Conservation (phyloP, 1,284 basidiomycete genomes). For the Earliella scabrosa region DNA sequence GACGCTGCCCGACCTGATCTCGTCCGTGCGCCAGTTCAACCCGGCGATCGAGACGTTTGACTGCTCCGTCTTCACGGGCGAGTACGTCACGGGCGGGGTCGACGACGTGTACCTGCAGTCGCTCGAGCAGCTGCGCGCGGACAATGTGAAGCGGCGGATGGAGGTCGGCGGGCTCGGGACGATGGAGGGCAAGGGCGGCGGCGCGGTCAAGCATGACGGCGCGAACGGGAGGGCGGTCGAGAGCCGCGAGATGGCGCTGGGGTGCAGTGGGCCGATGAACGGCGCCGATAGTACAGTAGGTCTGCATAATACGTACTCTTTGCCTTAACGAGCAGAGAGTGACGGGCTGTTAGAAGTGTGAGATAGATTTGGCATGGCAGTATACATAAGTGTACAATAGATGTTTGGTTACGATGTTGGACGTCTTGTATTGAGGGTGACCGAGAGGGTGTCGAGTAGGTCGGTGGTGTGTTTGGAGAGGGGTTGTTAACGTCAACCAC, state of each 20-base stretch:
- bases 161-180: slow-evolving; percentile 37
- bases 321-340: slow-evolving; percentile 5
- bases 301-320: slow-evolving; percentile 59
- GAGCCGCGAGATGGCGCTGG: slow-evolving; percentile 35
- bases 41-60: slow-evolving; percentile 83
- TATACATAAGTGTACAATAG: background rate
- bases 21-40: slow-evolving; percentile 91
- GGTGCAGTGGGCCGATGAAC: slow-evolving; percentile 49
- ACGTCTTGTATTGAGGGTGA: too few relatives aligned
- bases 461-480: too few relatives aligned
- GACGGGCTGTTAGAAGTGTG: background rate
- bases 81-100: slow-evolving; percentile 97
- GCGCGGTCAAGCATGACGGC: slow-evolving; percentile 27
- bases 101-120: slow-evolving; percentile 83
- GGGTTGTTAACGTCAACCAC: too few relatives aligned
- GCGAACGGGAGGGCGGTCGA: slow-evolving; percentile 20
- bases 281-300: slow-evolving; percentile 77
- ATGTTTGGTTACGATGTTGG: too few relatives aligned
- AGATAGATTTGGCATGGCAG: background rate
- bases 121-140: slow-evolving; percentile 82
- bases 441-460: too few relatives aligned
- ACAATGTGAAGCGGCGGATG: slow-evolving; percentile 71
- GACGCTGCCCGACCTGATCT: slow-evolving; percentile 88
- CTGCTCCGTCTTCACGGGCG: slow-evolving; percentile 97
- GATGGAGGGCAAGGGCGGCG: slow-evolving; percentile 44